Base-by-base conservation (phyloP, 768 basidiomycete species). In the Amanita polypyramis region DNA sequence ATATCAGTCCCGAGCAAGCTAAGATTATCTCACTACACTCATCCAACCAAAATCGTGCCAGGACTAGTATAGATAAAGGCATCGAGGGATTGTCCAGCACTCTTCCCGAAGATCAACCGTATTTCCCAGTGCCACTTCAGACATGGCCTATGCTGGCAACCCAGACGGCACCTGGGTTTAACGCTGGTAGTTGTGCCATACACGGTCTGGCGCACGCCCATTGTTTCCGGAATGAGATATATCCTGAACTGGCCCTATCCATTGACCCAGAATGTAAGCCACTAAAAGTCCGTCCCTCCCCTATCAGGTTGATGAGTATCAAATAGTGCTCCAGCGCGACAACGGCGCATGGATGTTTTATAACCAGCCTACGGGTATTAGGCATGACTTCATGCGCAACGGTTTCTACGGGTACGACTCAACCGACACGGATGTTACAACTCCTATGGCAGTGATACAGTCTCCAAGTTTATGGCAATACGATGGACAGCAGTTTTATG, bases 1-100 rank as follows among this genome's bases (percentile, higher is more conserved):
- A 66, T 21, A 61, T 67, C 39, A 60, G 61, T 20, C 52, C 56
- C 2, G 44, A 25, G 8, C n/a, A 57, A 51, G 5, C 43, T 65
- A 23, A 50, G 67, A 11, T 39, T 8, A 1, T 20, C 5, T 21
- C n/a, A 7, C 35, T 36, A 35, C 36, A 47, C 25, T 36, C 17
- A 21, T 20, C 15, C 8, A 15, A 30, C 14, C 7, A 27, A 30
- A 7, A 10, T 25, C 29, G 5, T 2, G 21, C 21, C 39, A 15
- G 15, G 20, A 11, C 15, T 5, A 40, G 39, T 15, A 9, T 9
- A 4, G 27, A 43, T 1, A 33, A 25, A 5, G 11, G 9, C 17
- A 29, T 25, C 9, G n/a, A n/a, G 30, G 12, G 6, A 10, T 5
- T 30, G n/a, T 15, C 33, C 12, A 36, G 12, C 14, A 10, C 21